Evolutionary conservation across 176 grass and related monocot genomes (phyloP), one percentile per base, ranked within the genome.

Genomic region (Oryza glaberrima): DNA sequence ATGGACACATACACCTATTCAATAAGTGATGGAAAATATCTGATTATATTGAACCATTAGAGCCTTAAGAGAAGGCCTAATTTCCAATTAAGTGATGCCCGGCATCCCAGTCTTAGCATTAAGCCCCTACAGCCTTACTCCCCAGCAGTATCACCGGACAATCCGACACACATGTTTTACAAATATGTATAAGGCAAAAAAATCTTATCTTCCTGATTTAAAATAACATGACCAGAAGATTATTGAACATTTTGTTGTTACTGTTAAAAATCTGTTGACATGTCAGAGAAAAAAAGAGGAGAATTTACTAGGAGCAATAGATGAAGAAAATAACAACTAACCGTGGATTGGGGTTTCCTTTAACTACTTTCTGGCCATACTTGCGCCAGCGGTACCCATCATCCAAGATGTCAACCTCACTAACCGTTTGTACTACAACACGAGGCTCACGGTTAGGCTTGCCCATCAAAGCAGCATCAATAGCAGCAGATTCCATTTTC

Each of bases 361-460:
- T 99, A 73, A 99, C 97, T 77, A 99, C 97, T 92, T 99, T 99
- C 77, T 99, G 97, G 40, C 97, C 97, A 78, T 99, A 99, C 72
- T 99, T 99, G 35, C 97, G 90, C 97, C 97, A 99, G 82, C 97
- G 97, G 79, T 99, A 99, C 23, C 97, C 97, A 90, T 99, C 97
- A 82, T 99, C 97, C 89, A 99, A 92, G 82, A 99, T 99, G 78
- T 99, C 97, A 84, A 99, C 97, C 82, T 99, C 97, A 91, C 97
- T 99, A 69, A 99, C 84, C 85, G 97, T 99, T 94, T 99, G 97
- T 74, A 99, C 97, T 40, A 99, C 97, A 71, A 99, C 97, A 84
- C 97, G 97, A 71, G 97, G 97, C 35, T 99, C 97, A 5, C 94
- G 91, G 77, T 94, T 96, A n/a, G 92, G 88, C 86, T 94, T 99